Percentiles rank a stretch among this genome's conserved stretches.
Conservation (phyloP, 176 grass and related monocot species). For the Oryza brachyantha region DNA sequence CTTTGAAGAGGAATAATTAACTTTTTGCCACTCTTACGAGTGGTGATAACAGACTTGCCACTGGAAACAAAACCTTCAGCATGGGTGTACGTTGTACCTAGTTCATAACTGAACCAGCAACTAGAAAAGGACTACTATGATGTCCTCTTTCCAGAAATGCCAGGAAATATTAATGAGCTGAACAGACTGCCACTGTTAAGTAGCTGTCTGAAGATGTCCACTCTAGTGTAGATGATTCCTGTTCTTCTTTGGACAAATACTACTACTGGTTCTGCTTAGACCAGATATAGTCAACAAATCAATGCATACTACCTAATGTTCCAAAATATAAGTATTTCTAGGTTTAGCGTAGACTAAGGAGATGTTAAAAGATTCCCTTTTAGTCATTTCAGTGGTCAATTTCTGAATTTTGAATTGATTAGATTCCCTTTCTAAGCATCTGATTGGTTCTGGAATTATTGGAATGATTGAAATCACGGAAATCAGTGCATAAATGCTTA, state of each 20-base stretch:
- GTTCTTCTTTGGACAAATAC: neutral
- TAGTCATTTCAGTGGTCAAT: no score
- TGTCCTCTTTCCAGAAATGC: slow-evolving; percentile 5
- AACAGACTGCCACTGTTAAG: neutral
- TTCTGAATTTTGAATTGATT: no score
- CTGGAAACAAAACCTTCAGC: neutral
- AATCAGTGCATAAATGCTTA: no score
- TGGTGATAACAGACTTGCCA: no score
- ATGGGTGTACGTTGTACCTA: neutral
- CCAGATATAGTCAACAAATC: slow-evolving; percentile 1
- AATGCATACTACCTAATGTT: no score
- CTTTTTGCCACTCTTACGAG: no score
- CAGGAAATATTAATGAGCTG: slow-evolving; percentile 8
- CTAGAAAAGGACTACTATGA: neutral
- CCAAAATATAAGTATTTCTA: no score
- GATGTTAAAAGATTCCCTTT: no score
- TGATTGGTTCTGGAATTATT: no score
- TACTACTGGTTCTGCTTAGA: neutral
- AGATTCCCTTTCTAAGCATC: no score
- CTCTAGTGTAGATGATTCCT: neutral
- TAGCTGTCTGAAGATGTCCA: slow-evolving; percentile 9
- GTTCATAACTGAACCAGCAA: neutral
- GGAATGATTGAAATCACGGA: no score
- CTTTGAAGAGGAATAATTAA: neutral
- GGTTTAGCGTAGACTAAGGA: no score